Evolutionary conservation across 345 rosid species (phyloP), one percentile per base, ranked within the genome.

Genomic region (Gossypium sturtianum): DNA sequence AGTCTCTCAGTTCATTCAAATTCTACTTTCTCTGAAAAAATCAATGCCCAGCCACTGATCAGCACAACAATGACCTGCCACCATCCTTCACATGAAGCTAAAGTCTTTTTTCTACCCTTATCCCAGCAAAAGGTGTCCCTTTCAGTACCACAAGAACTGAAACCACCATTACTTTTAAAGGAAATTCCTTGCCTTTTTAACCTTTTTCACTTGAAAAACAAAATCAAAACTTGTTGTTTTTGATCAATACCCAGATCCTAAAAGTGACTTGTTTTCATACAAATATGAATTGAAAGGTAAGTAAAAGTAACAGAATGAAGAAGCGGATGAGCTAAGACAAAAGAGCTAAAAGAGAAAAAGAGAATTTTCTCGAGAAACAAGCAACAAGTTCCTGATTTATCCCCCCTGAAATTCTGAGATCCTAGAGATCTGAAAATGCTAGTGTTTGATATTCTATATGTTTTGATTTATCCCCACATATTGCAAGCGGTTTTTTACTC

Each of bases 351-450:
- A 22, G 62, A 57, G 3, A 22, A 82, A 48, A 64, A 22, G 41
- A 70, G 87, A 86, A 80, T 83, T 87, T 82, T 84, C 83, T 83
- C 71, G 83, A 82, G 90, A 80, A 85, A 83, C 81, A 80, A 82
- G 76, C 76, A 76, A 43, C 72, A 72, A 77, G 62, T 57, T 57
- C 29, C 62, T 22, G 19, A 20, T 79, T 78, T 72, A 71, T 71
- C 70, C 68, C 12, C 12, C 78, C 82, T 78, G 84, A 83, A 89
- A 86, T 86, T 86, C 87, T 83, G 88, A 88, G 89, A 87, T 85
- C 87, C 92, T 90, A 81, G 97, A 92, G 98, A 94, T 94, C 96
- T 91, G 96, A 73, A 84, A 87, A 84, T 70, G 63, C 22, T 47
- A 61, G 61, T 61, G 71, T 48, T 38, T 74, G 71, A 54, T 75